Evolutionary conservation across 306 rosid genomes (phyloP).

Genomic region (Hippophae rhamnoides): DNA sequence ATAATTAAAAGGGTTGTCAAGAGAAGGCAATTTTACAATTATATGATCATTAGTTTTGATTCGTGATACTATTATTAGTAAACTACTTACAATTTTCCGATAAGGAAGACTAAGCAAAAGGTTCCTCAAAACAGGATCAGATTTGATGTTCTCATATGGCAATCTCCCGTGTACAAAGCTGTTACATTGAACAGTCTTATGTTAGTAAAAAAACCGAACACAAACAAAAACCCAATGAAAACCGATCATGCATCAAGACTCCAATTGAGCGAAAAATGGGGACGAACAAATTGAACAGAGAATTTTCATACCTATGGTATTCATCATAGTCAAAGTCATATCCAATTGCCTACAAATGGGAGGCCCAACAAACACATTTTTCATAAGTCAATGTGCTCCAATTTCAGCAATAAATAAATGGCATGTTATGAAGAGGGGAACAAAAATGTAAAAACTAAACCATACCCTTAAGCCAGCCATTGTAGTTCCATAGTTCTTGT

Average conservation of each 20-base stretch:
- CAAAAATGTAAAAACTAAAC: neutral
- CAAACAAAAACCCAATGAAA: too few relatives aligned
- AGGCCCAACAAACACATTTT: neutral
- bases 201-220: neutral
- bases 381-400: neutral
- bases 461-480: constrained; percentile 13
- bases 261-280: too few relatives aligned
- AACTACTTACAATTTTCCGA: constrained; percentile 10
- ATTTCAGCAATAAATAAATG: neutral
- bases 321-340: constrained; percentile 16
- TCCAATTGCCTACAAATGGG: constrained; percentile 9
- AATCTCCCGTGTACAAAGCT: constrained; percentile 20
- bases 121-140: constrained; percentile 6
- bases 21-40: too few relatives aligned
- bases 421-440: neutral
- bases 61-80: neutral
- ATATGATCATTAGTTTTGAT: too few relatives aligned
- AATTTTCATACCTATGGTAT: constrained; percentile 6
- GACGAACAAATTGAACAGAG: too few relatives aligned
- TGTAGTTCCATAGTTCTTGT: constrained; percentile 18
- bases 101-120: constrained; percentile 9
- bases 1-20: too few relatives aligned
- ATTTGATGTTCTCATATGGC: constrained; percentile 11
- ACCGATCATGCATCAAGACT: too few relatives aligned
- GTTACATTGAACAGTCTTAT: neutral